phyloP scores from a whole-genome alignment of 257 asterid species.

The Rauvolfia tetraphylla region DNA sequence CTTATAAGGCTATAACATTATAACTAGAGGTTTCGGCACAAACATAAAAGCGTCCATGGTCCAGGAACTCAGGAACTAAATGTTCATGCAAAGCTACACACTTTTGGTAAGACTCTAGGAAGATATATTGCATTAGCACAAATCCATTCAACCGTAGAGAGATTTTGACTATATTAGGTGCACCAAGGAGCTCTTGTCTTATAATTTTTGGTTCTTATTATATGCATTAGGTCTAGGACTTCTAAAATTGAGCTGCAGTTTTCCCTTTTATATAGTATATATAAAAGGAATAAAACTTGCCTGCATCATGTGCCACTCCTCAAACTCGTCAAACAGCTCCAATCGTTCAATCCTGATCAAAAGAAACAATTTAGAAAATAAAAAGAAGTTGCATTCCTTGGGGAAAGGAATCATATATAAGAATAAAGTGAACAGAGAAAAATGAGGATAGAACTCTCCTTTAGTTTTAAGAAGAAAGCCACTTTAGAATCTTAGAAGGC shows the following conservation, averaged over 20 bases:
- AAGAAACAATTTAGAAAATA: constrained; percentile 25
- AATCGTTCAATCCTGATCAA: constrained; percentile 79
- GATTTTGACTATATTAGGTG: background rate
- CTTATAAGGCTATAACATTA: background rate
- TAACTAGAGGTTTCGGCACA: background rate
- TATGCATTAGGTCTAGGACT: background rate
- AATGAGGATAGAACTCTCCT: constrained; percentile 18
- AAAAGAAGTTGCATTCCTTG: constrained; percentile 7
- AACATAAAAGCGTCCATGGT: background rate
- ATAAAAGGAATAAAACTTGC: constrained; percentile 44
- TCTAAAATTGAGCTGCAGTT: background rate
- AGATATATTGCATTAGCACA: background rate
- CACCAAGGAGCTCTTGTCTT: background rate
- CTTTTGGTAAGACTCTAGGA: background rate
- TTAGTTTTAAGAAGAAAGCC: constrained; percentile 15
- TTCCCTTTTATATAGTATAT: constrained; percentile 4
- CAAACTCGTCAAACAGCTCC: constrained; percentile 73
- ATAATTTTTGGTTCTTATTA: background rate
- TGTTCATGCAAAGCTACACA: background rate
- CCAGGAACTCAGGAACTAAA: background rate
- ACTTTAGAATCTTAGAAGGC: constrained; percentile 19
- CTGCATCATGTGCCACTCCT: constrained; percentile 98
- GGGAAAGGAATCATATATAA: background rate
- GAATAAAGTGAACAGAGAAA: constrained; percentile 22
- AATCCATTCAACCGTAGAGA: background rate